Evolutionary conservation across 108 stramenopile genomes (phyloP).

Genomic region (Conticribra guillardii): DNA sequence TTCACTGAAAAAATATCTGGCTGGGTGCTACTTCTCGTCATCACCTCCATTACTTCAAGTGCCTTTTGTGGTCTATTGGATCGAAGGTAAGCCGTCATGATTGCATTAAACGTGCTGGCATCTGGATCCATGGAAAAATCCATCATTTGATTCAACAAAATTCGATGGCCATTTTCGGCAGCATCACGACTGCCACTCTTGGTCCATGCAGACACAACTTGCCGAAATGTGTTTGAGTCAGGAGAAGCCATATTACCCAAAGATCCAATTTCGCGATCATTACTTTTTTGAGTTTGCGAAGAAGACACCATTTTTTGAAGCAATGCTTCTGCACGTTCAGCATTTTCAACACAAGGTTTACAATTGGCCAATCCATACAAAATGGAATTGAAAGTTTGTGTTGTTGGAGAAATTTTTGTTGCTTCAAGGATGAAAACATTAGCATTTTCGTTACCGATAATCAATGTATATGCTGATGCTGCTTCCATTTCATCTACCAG

Average conservation of each 20-base stretch:
- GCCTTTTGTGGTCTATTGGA: neutral
- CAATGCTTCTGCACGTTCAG: constrained; percentile 24
- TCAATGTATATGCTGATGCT: neutral
- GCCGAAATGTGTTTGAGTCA: constrained; percentile 22
- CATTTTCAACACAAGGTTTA: constrained; percentile 18
- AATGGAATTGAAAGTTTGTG: constrained; percentile 22
- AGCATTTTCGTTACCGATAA: neutral
- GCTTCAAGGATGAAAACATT: neutral
- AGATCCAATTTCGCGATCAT: neutral
- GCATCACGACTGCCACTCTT: constrained; percentile 19
- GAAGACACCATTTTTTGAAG: constrained; percentile 27
- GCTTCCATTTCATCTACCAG: constrained; percentile 21
- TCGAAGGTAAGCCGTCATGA: constrained; percentile 24
- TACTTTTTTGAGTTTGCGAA: too few relatives aligned
- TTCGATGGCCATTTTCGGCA: constrained; percentile 9
- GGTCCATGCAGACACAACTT: constrained; percentile 33
- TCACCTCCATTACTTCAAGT: constrained; percentile 5
- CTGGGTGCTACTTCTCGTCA: neutral
- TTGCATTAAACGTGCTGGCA: constrained; percentile 31
- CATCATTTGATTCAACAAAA: constrained; percentile 14
- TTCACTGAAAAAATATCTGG: constrained; percentile 33
- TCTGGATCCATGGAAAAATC: constrained; percentile 22
- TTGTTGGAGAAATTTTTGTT: constrained; percentile 6
- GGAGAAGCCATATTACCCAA: constrained; percentile 4
- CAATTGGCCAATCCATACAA: constrained; percentile 32